phyloP scores from a whole-genome alignment of 2,329 filamentous ascomycete genomes.

The Paraphaeosphaeria sporulosa region DNA sequence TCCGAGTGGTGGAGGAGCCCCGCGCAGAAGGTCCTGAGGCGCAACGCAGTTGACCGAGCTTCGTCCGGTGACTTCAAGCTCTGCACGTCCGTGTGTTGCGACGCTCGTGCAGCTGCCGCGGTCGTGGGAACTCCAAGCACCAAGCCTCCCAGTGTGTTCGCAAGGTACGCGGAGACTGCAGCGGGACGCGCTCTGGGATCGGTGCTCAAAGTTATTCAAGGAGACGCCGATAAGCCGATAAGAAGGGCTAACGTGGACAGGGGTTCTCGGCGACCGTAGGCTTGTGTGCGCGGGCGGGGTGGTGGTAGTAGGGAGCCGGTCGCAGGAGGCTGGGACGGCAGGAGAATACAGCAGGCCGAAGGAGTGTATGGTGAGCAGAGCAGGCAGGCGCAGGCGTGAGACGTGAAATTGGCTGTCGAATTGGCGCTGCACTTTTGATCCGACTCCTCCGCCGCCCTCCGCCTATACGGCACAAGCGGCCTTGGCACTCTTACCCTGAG shows the following conservation, averaged over 20 bases:
- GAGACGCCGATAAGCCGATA: conserved; percentile 47
- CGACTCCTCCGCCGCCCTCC: conserved; percentile 17
- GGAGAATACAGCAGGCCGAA: not conserved
- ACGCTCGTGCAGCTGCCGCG: not conserved
- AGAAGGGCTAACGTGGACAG: conserved; percentile 33
- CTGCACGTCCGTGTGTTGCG: conserved; percentile 1
- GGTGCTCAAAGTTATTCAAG: conserved; percentile 31
- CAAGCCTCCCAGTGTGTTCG: not conserved
- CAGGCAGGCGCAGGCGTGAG: conserved; percentile 17
- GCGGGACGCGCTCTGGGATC: conserved; percentile 14
- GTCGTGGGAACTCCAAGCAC: not conserved
- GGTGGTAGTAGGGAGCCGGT: not conserved
- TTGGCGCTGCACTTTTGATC: conserved; percentile 22
- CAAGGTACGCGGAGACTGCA: conserved; percentile 6
- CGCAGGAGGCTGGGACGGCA: conserved; percentile 6
- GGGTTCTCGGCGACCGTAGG: conserved; percentile 13
- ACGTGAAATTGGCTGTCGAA: conserved; percentile 17
- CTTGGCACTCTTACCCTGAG: conserved; percentile 16
- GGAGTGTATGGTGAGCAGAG: conserved; percentile 4
- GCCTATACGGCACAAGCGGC: conserved; percentile 14
- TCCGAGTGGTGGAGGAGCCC: not conserved
- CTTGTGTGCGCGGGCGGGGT: not conserved
- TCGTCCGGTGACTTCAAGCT: conserved; percentile 6
- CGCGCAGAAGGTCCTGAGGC: not conserved
- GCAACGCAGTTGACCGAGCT: conserved; percentile 5